These are phyloP conservation scores for Murraya paniculata DNA, from an alignment of 345 rosid species.

Conservation along the genomic window DNA sequence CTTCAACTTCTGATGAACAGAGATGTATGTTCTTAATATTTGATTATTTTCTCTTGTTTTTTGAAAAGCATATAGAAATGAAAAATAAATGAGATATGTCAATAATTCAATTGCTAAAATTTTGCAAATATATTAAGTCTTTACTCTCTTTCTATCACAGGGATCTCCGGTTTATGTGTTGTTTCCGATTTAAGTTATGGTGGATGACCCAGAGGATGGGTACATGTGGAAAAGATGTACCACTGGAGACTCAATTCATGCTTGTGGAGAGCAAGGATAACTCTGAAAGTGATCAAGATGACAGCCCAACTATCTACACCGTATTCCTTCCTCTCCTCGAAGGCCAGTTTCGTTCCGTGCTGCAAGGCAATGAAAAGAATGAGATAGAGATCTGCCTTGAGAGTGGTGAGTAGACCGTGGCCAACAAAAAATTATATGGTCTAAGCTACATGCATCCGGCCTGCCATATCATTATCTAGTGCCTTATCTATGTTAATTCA, in stretches of 20 bases:
- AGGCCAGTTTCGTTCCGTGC: constrained; percentile 91
- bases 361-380: constrained; percentile 83
- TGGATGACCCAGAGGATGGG: constrained; percentile 99
- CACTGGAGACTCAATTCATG: constrained; percentile 96
- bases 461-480: constrained; percentile 8
- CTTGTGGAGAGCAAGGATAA: constrained; percentile 75
- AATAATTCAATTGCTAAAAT: background rate
- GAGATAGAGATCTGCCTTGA: constrained; percentile 71
- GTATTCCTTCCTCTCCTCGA: constrained; percentile 94
- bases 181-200: constrained; percentile 96
- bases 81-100: background rate
- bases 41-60: background rate
- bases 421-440: constrained; percentile 10
- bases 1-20: background rate
- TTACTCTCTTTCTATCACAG: constrained; percentile 33
- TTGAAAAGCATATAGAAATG: background rate
- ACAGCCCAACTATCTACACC: constrained; percentile 63
- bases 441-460: constrained; percentile 13
- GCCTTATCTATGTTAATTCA: constrained; percentile 18
- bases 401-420: background rate
- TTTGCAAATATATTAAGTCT: constrained; percentile 4
- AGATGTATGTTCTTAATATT: background rate
- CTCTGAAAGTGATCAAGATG: constrained; percentile 48
- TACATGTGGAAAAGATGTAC: constrained; percentile 78
- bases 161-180: constrained; percentile 78